Conservation (phyloP, 306 rosid genomes). For the Trifolium pratense region DNA sequence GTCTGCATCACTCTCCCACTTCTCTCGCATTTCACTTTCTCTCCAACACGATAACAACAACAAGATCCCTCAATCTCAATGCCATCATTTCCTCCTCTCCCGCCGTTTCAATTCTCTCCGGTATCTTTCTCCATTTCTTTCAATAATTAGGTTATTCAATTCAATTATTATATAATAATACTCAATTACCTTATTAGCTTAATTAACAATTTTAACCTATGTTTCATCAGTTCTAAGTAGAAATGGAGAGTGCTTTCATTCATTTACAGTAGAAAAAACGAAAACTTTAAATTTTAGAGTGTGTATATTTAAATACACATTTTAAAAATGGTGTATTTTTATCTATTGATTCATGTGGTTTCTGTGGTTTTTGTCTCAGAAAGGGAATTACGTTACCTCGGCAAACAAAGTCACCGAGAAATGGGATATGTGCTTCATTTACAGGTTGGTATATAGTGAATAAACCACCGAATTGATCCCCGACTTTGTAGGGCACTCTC, state of each 20-base stretch:
- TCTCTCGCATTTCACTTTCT: conserved; percentile 36
- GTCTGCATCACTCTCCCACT: conserved; percentile 44
- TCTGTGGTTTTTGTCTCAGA: conserved; percentile 44
- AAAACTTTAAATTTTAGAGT: not conserved
- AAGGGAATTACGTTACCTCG: conserved; percentile 43
- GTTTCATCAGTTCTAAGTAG: not conserved
- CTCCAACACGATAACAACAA: not conserved
- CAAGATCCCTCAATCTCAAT: conserved; percentile 45
- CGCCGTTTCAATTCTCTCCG: conserved; percentile 43
- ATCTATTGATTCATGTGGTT: not conserved
- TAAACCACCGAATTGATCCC: too few relatives aligned
- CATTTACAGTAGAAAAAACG: not conserved
- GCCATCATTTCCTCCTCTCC: conserved; percentile 39
- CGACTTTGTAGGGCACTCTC: too few relatives aligned
- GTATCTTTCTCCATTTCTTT: conserved; percentile 22
- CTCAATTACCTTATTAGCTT: not conserved
- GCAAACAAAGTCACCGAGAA: conserved; percentile 33
- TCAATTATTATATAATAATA: too few relatives aligned
- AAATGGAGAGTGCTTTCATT: not conserved
- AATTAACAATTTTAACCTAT: not conserved
- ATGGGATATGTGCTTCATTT: conserved; percentile 39
- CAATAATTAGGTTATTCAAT: not conserved
- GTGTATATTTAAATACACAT: not conserved
- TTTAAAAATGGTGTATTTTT: not conserved
- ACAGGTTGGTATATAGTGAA: conserved; percentile 39